A percentile compares a stretch with the other conserved stretches of the same genome.
Evolutionary conservation across 768 basidiomycete genomes (phyloP).

Genomic region (Psilocybe tampanensis): DNA sequence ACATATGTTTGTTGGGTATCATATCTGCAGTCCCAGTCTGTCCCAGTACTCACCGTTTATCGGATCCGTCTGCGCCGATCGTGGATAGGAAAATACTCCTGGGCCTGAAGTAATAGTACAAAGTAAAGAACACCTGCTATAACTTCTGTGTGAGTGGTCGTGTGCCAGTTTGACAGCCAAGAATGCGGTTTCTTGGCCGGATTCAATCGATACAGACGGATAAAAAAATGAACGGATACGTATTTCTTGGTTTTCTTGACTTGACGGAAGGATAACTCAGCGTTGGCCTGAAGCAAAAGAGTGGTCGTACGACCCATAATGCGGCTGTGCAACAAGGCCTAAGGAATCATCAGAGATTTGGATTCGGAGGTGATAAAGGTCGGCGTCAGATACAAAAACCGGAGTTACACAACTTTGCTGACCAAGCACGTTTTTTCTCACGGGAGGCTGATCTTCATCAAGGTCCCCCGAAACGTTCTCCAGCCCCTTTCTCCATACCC

Average conservation of each 20-base stretch:
- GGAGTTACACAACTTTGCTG: no score
- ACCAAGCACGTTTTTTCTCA: constrained; percentile 14
- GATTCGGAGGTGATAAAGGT: background rate
- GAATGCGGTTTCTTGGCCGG: background rate
- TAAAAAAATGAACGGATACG: background rate
- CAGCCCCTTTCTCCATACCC: background rate
- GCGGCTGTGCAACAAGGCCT: background rate
- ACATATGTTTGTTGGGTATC: no score
- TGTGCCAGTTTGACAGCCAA: constrained; percentile 1
- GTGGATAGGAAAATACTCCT: no score
- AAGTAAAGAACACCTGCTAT: no score
- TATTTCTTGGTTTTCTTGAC: background rate
- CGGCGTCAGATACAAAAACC: background rate
- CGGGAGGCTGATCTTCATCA: background rate
- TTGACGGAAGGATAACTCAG: background rate
- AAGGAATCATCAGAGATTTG: background rate
- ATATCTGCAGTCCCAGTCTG: no score
- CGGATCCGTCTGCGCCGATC: background rate
- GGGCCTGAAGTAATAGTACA: no score
- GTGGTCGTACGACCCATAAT: background rate
- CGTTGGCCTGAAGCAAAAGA: background rate
- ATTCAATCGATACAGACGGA: background rate
- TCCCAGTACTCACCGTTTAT: no score
- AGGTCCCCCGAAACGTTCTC: no score
- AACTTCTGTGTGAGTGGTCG: background rate